Percentiles rank a stretch among this genome's conserved stretches.
phyloP scores from a whole-genome alignment of 257 asterid genomes.

The Oldenlandia corymbosa region DNA sequence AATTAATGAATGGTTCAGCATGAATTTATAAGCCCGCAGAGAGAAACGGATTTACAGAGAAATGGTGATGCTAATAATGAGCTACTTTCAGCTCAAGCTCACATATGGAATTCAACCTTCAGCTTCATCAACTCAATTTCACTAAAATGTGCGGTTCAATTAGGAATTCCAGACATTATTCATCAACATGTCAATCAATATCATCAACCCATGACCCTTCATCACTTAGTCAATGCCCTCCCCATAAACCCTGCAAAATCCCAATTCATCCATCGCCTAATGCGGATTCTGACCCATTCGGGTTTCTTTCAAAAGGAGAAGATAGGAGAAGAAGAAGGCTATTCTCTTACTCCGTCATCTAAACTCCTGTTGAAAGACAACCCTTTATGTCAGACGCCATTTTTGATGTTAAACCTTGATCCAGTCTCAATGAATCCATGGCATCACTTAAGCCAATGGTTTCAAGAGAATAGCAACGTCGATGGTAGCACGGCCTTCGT shows the following conservation, averaged over 20 bases:
- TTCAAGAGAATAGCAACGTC: constrained; percentile 1
- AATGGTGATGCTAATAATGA: constrained; percentile 1
- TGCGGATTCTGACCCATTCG: constrained; percentile 21
- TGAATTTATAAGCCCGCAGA: no score
- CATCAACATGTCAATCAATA: constrained; percentile 21
- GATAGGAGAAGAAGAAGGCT: neutral
- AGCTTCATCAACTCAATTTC: constrained; percentile 24
- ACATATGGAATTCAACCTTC: constrained; percentile 25
- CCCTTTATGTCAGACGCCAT: constrained; percentile 7
- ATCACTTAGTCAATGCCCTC: constrained; percentile 15
- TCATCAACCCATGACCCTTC: constrained; percentile 22
- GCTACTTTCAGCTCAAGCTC: constrained; percentile 27
- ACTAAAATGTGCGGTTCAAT: constrained; percentile 29
- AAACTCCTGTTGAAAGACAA: constrained; percentile 12
- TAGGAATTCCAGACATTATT: constrained; percentile 25
- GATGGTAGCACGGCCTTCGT: constrained; percentile 14
- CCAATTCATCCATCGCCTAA: constrained; percentile 15
- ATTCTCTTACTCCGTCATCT: constrained; percentile 14
- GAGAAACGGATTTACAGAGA: neutral
- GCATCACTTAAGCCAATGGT: constrained; percentile 12
- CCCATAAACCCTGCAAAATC: constrained; percentile 14
- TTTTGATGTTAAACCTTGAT: constrained; percentile 11
- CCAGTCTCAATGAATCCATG: constrained; percentile 11
- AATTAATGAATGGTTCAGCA: no score
- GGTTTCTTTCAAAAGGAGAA: constrained; percentile 15